Evolutionary conservation across 768 basidiomycete genomes (phyloP).

Genomic region (Favolaschia claudopus): DNA sequence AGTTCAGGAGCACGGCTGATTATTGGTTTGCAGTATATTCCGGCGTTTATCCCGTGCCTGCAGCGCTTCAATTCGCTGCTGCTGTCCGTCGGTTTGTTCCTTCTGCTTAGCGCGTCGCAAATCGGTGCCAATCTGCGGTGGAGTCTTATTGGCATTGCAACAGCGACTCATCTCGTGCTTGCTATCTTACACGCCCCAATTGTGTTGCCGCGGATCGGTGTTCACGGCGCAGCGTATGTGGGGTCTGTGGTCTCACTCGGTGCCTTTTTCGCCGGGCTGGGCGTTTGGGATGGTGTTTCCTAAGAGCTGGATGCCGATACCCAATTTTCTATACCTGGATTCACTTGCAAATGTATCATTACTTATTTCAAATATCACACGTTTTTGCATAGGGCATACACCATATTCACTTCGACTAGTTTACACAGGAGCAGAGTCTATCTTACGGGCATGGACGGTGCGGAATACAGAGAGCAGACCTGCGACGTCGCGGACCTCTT

Average conservation of each 20-base stretch:
- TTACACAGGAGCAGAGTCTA: too few relatives aligned
- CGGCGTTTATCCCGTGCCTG: slow-evolving; percentile 79
- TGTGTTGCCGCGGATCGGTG: slow-evolving; percentile 74
- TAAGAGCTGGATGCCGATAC: too few relatives aligned
- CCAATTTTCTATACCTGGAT: too few relatives aligned
- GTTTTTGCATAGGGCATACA: background rate
- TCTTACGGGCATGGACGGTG: slow-evolving; percentile 53
- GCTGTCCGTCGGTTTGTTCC: slow-evolving; percentile 70
- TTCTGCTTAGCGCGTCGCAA: slow-evolving; percentile 68
- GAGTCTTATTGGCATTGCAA: slow-evolving; percentile 38
- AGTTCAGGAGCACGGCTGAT: slow-evolving; percentile 16
- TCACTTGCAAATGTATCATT: background rate
- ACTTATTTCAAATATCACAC: background rate
- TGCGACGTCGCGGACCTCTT: slow-evolving; percentile 52
- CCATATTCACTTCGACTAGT: background rate
- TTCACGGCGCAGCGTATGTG: slow-evolving; percentile 79
- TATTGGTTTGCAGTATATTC: slow-evolving; percentile 61
- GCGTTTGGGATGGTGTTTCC: slow-evolving; percentile 73
- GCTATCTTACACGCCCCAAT: slow-evolving; percentile 71
- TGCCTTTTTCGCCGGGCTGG: slow-evolving; percentile 75
- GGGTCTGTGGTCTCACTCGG: slow-evolving; percentile 72
- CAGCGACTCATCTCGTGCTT: slow-evolving; percentile 58
- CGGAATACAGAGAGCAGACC: slow-evolving; percentile 60
- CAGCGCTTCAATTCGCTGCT: slow-evolving; percentile 79
- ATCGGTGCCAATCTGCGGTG: slow-evolving; percentile 50